Base-by-base conservation (phyloP, 495 filamentous ascomycete genomes). In the Peziza echinospora region DNA sequence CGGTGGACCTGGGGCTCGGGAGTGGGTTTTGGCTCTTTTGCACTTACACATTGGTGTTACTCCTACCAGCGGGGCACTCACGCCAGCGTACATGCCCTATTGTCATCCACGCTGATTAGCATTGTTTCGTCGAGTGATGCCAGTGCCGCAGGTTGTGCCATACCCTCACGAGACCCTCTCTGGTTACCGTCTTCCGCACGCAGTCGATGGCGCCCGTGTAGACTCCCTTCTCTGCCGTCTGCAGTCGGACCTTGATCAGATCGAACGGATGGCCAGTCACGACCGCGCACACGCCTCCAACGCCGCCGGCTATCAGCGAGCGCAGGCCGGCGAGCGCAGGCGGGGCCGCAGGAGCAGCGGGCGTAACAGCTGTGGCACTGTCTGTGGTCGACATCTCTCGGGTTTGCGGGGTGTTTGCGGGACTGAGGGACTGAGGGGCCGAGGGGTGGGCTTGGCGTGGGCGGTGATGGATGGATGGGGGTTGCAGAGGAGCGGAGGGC, bases 1-100 rank as follows among this genome's bases (percentile, higher is more conserved):
- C n/a, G n/a, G 30, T 8, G 11, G n/a, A 22, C 17, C 11, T 5
- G 5, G 9, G 34, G 13, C n/a, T 26, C 6, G 17, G 22, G 17
- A 8, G n/a, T 21, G 21, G 30, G 22, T 19, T 6, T 24, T 37
- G 16, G 26, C 19, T 50, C n/a, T n/a, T n/a, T n/a, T n/a, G n/a
- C n/a, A 71, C 83, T 67, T 76, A 93, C 87, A 97, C 91, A 96
- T 96, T 24, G 89, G 89, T 49, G 89, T 96, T 17, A 97, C 89
- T 34, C 91, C 89, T 9, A 93, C 78, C 51, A 97, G 66, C 34
- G 89, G 91, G 54, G 91, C 89, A 47, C 78, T 84, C 24, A 97
- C 89, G 64, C 89, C 89, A n/a, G 89, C 89, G 66, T 97, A 97
- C 47, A 97, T 62, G 8, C 89, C 89, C 72, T 77, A 21, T 2